Percentiles rank a stretch among this genome's conserved stretches.
Conservation (phyloP, 2,329 filamentous ascomycete genomes). For the Fusarium chaquense region DNA sequence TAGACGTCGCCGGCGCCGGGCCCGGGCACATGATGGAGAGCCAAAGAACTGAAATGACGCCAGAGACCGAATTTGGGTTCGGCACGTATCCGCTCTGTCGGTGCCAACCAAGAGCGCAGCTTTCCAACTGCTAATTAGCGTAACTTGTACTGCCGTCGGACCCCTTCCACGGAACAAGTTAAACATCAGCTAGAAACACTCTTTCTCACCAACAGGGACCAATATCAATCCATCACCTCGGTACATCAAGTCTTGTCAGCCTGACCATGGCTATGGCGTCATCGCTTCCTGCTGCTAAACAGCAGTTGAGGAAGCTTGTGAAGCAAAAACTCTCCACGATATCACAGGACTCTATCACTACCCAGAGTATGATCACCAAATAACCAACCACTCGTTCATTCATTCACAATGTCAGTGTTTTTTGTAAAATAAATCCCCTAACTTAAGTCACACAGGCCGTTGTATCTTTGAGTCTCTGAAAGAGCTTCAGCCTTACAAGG, state of each 20-base stretch:
- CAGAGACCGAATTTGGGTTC: slow-evolving; percentile 26
- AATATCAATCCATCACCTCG: slow-evolving; percentile 19
- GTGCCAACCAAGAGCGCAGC: slow-evolving; percentile 21
- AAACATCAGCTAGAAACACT: slow-evolving; percentile 15
- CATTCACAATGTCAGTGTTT: slow-evolving; percentile 11
- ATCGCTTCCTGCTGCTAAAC: slow-evolving; percentile 74
- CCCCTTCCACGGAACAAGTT: slow-evolving; percentile 12
- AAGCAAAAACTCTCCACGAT: slow-evolving; percentile 73
- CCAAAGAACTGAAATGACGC: slow-evolving; percentile 21
- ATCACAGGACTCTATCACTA: slow-evolving; percentile 68
- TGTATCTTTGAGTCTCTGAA: slow-evolving; percentile 74
- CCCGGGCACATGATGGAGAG: slow-evolving; percentile 27
- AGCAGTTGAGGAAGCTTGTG: slow-evolving; percentile 78
- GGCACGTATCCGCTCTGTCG: slow-evolving; percentile 33
- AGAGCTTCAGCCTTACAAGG: slow-evolving; percentile 77
- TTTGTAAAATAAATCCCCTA: slow-evolving; percentile 28
- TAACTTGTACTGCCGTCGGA: not conserved
- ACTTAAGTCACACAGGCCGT: slow-evolving; percentile 63
- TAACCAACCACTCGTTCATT: slow-evolving; percentile 14
- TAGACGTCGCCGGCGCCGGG: slow-evolving; percentile 11
- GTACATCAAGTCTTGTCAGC: slow-evolving; percentile 23
- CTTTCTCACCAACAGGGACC: slow-evolving; percentile 21
- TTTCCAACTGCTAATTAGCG: slow-evolving; percentile 25
- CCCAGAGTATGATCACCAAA: slow-evolving; percentile 73
- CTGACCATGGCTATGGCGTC: slow-evolving; percentile 67